phyloP scores from a whole-genome alignment of 768 basidiomycete genomes.

The Chlorophyllum brunneum region DNA sequence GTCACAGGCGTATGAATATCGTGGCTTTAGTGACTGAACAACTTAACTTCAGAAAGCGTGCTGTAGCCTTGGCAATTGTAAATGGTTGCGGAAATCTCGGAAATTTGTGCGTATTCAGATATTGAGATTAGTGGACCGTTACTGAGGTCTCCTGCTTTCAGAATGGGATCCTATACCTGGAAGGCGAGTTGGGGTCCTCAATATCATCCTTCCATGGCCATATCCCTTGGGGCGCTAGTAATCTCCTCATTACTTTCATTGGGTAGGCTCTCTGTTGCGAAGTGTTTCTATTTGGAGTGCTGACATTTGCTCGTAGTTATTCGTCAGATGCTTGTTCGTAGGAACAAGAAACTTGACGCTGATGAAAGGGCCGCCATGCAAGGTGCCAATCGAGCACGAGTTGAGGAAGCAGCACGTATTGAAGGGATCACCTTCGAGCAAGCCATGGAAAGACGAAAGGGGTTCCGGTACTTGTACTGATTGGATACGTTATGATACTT shows the following conservation, averaged over 20 bases:
- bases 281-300: background rate
- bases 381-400: slow-evolving; percentile 42
- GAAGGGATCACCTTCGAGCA: slow-evolving; percentile 60
- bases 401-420: slow-evolving; percentile 54
- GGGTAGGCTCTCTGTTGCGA: slow-evolving; percentile 18
- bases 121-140: background rate
- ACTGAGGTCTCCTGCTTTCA: slow-evolving; percentile 16
- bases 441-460: slow-evolving; percentile 51
- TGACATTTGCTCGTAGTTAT: slow-evolving; percentile 27
- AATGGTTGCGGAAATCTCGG: slow-evolving; percentile 53
- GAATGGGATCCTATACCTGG: slow-evolving; percentile 58
- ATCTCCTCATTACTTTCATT: slow-evolving; percentile 29
- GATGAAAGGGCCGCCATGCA: slow-evolving; percentile 42
- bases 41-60: slow-evolving; percentile 30
- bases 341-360: slow-evolving; percentile 48
- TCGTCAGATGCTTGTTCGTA: slow-evolving; percentile 43
- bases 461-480: slow-evolving; percentile 57
- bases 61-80: slow-evolving; percentile 54
- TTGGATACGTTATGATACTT: background rate
- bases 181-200: slow-evolving; percentile 50
- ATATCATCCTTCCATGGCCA: slow-evolving; percentile 57
- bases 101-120: slow-evolving; percentile 42
- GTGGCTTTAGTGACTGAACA: background rate
- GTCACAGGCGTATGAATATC: background rate
- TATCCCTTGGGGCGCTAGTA: slow-evolving; percentile 33